These are phyloP conservation scores for Pichia manshurica DNA, from an alignment of 805 yeast genomes.

Conservation along the genomic window DNA sequence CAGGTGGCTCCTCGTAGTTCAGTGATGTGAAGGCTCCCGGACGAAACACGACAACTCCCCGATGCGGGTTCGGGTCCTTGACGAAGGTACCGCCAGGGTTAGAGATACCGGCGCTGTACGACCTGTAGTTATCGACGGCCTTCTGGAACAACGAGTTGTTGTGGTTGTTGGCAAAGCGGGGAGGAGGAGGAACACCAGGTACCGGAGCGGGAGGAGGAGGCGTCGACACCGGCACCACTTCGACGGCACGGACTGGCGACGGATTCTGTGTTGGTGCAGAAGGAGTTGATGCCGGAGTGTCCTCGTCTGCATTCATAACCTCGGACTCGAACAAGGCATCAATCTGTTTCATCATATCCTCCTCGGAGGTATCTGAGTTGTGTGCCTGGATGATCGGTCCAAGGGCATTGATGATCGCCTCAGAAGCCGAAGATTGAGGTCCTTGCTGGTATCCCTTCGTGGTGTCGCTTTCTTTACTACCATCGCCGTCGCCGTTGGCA, in stretches of 20 bases:
- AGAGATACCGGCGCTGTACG: background rate
- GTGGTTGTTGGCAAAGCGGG: too few relatives aligned
- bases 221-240: too few relatives aligned
- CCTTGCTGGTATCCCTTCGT: too few relatives aligned
- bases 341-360: constrained; percentile 11
- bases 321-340: constrained; percentile 11
- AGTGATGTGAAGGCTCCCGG: constrained; percentile 4
- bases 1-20: background rate
- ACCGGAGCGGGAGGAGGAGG: too few relatives aligned
- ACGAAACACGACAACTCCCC: constrained; percentile 10
- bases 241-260: too few relatives aligned
- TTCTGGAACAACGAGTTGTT: too few relatives aligned
- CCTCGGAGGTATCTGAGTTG: constrained; percentile 1
- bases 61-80: background rate
- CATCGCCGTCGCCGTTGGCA: too few relatives aligned
- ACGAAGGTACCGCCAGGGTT: background rate
- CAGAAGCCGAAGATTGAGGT: background rate
- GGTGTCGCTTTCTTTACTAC: too few relatives aligned
- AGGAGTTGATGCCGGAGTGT: background rate
- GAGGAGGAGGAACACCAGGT: too few relatives aligned
- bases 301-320: background rate
- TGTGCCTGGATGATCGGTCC: background rate
- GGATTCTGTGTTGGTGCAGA: background rate
- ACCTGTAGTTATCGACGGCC: too few relatives aligned
- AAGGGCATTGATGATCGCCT: background rate